Conservation (phyloP, 2,329 filamentous ascomycete species). For the Madurella mycetomatis region DNA sequence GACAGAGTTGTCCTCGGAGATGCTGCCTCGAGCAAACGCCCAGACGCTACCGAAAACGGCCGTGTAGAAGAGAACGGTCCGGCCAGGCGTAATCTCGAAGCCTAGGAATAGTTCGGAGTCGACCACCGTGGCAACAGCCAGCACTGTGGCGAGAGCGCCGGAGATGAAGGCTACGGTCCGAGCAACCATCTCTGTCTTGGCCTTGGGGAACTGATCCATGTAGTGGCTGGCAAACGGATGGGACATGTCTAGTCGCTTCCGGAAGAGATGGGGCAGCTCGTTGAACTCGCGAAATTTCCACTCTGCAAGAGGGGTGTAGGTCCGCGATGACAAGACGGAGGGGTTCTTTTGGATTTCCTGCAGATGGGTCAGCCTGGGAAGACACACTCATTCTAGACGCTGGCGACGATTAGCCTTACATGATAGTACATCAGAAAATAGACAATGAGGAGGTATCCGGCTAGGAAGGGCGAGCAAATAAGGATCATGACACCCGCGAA, state of each 20-base stretch:
- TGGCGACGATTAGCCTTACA: slow-evolving; percentile 38
- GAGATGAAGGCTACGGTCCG: slow-evolving; percentile 83
- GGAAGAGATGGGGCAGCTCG: slow-evolving; percentile 87
- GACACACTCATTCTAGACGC: background rate
- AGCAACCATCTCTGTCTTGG: slow-evolving; percentile 81
- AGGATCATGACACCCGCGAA: slow-evolving; percentile 85
- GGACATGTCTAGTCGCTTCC: slow-evolving; percentile 87
- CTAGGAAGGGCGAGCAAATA: slow-evolving; percentile 77
- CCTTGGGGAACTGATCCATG: slow-evolving; percentile 92
- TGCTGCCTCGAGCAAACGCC: slow-evolving; percentile 74
- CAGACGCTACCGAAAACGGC: slow-evolving; percentile 78
- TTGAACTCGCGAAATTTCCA: slow-evolving; percentile 99
- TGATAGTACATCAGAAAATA: slow-evolving; percentile 97
- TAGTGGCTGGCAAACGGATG: slow-evolving; percentile 90
- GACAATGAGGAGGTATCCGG: slow-evolving; percentile 79
- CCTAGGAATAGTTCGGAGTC: slow-evolving; percentile 87
- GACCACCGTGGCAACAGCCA: slow-evolving; percentile 77
- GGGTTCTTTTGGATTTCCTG: slow-evolving; percentile 95
- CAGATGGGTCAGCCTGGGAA: background rate
- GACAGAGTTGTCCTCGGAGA: slow-evolving; percentile 82
- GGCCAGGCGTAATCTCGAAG: slow-evolving; percentile 86
- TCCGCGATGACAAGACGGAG: slow-evolving; percentile 76
- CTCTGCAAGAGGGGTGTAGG: slow-evolving; percentile 88
- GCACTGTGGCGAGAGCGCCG: slow-evolving; percentile 78
- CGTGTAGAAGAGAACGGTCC: slow-evolving; percentile 87